Conservation (phyloP, 768 basidiomycete genomes). For the Tulasnella sp. region DNA sequence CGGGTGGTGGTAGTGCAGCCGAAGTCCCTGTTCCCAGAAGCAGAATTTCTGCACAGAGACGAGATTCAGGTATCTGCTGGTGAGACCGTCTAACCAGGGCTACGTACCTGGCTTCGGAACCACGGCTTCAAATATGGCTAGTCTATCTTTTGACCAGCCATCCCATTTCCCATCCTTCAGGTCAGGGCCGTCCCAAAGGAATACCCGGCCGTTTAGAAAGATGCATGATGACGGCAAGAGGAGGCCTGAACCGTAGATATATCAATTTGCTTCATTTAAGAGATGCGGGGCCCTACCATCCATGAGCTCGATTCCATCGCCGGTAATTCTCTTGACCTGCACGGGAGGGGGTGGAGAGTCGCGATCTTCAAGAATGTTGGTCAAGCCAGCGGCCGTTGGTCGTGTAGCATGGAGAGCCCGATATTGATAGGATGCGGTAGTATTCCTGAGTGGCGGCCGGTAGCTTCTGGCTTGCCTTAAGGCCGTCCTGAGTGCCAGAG, state of each 20-base stretch:
- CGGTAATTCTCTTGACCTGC: conserved; percentile 27
- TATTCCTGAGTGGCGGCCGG: background rate
- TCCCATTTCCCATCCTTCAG: conserved; percentile 45
- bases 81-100: background rate
- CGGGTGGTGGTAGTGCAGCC: conserved; percentile 64
- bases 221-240: conserved; percentile 72
- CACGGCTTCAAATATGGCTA: conserved; percentile 76
- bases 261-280: background rate
- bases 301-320: conserved; percentile 24
- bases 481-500: conserved; percentile 6
- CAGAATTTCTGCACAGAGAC: conserved; percentile 64
- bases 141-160: conserved; percentile 69
- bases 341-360: conserved; percentile 23
- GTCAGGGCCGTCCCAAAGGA: conserved; percentile 78
- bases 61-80: background rate
- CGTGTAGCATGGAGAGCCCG: conserved; percentile 7
- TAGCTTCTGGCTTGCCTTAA: background rate
- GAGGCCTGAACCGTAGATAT: conserved; percentile 48
- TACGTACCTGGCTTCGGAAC: conserved; percentile 78
- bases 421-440: background rate
- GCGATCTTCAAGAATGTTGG: conserved; percentile 23
- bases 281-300: conserved; percentile 1
- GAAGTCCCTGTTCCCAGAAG: conserved; percentile 81
- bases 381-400: conserved; percentile 1
- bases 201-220: conserved; percentile 79